Conservation (phyloP, 768 basidiomycete species). For the Cyclocybe cylindracea region DNA sequence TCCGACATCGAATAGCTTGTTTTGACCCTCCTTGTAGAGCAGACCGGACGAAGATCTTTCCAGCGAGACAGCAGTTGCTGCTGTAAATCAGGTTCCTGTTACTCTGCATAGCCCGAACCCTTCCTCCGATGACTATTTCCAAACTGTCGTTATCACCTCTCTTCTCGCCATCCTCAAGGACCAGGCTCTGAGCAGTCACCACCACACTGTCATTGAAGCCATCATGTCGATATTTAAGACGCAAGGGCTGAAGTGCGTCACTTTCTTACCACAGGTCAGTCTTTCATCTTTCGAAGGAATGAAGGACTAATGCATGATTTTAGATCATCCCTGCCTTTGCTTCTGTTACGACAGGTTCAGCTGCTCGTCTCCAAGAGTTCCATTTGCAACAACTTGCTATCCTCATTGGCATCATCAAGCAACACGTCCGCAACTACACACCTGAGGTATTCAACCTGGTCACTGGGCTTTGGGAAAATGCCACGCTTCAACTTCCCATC, state of each 20-base stretch:
- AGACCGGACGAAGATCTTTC: conserved; percentile 66
- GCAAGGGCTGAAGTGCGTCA: conserved; percentile 93
- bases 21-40: conserved; percentile 31
- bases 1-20: background rate
- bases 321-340: conserved; percentile 97
- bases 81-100: conserved; percentile 69
- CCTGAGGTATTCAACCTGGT: conserved; percentile 83
- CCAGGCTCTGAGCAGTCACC: conserved; percentile 80
- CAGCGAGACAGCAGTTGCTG: conserved; percentile 57
- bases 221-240: conserved; percentile 99
- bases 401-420: conserved; percentile 94
- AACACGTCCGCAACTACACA: conserved; percentile 93
- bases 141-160: conserved; percentile 90
- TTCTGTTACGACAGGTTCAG: conserved; percentile 78
- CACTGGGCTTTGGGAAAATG: conserved; percentile 88
- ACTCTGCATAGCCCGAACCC: conserved; percentile 60
- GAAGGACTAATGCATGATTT: conserved; percentile 1
- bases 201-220: conserved; percentile 94
- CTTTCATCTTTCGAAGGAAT: background rate
- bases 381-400: conserved; percentile 95
- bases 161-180: conserved; percentile 88
- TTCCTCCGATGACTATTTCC: conserved; percentile 93
- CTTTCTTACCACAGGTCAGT: conserved; percentile 88
- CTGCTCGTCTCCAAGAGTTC: conserved; percentile 86
- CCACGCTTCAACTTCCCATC: conserved; percentile 83